These are phyloP conservation scores for Chlorella sp. DNA, from an alignment of 139 green algal genomes.

Conservation along the genomic window DNA sequence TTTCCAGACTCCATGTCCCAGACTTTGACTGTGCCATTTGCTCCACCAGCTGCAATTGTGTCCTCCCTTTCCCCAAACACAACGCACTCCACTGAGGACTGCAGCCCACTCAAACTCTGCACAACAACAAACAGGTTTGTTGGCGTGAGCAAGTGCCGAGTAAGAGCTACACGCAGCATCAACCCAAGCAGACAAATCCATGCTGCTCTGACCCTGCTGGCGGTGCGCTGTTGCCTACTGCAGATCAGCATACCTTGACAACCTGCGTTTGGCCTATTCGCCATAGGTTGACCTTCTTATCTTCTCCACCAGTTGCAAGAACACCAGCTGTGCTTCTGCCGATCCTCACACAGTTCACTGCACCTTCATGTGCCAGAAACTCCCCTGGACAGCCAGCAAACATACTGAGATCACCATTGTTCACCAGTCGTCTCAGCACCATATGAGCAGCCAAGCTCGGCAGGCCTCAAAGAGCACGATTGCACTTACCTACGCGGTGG, in stretches of 20 bases:
- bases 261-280: conserved; percentile 62
- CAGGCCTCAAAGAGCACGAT: too few species aligned
- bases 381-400: too few species aligned
- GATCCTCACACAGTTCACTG: conserved; percentile 73
- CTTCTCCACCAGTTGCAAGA: conserved; percentile 79
- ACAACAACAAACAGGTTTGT: too few species aligned
- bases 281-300: conserved; percentile 86
- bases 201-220: conserved; percentile 46
- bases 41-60: conserved; percentile 59
- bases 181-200: background rate
- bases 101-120: conserved; percentile 61
- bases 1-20: conserved; percentile 73
- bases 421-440: background rate
- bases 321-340: conserved; percentile 60
- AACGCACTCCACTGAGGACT: conserved; percentile 64
- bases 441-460: background rate
- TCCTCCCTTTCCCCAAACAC: conserved; percentile 69
- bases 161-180: background rate
- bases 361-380: conserved; percentile 62
- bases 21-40: conserved; percentile 66
- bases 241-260: too few species aligned
- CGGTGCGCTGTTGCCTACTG: too few species aligned
- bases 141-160: too few species aligned
- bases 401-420: too few species aligned
- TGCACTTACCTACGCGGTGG: too few species aligned